Evolutionary conservation across 2,329 filamentous ascomycete genomes (phyloP), one percentile per base, ranked within the genome.

Genomic region (Nemania bipapillata): DNA sequence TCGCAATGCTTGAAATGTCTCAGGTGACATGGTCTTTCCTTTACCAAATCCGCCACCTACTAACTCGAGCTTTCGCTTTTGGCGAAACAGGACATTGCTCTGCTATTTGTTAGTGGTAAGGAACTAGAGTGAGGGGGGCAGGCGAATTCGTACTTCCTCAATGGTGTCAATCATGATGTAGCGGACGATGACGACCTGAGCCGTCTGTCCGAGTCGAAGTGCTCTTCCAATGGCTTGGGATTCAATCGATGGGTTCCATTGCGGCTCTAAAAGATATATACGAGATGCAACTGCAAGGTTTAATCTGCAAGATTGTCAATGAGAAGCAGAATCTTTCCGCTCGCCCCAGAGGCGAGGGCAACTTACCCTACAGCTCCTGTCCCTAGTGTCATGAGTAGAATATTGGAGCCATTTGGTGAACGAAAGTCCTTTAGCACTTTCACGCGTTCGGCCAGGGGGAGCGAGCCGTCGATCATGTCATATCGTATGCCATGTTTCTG

Each of bases 301-400:
- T n/a, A 55, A 55, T 17, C 53, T 55, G 35, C 17, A n/a, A n/a
- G n/a, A n/a, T n/a, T n/a, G n/a, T n/a, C n/a, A n/a, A n/a, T n/a
- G n/a, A n/a, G n/a, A n/a, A n/a, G n/a, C n/a, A n/a, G n/a, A n/a
- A n/a, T n/a, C n/a, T n/a, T n/a, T n/a, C n/a, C n/a, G n/a, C n/a
- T n/a, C n/a, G n/a, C n/a, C n/a, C n/a, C n/a, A n/a, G n/a, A n/a
- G n/a, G n/a, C n/a, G n/a, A n/a, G n/a, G n/a, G n/a, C n/a, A n/a
- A 52, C 49, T 56, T 61, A 28, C 74, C 78, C 78, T 15, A 77
- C 74, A 6, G 74, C 75, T 8, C 78, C 78, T 5, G 76, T 77
- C 8, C 76, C 74, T 15, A 79, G 68, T 0, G 78, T 79, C 65
- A 80, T 77, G 0, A 79, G 70, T 12, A 79, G 66, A 4, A 77